These are phyloP conservation scores for Pontederia paniculata DNA, from an alignment of 176 grass and related monocot species.

Conservation along the genomic window DNA sequence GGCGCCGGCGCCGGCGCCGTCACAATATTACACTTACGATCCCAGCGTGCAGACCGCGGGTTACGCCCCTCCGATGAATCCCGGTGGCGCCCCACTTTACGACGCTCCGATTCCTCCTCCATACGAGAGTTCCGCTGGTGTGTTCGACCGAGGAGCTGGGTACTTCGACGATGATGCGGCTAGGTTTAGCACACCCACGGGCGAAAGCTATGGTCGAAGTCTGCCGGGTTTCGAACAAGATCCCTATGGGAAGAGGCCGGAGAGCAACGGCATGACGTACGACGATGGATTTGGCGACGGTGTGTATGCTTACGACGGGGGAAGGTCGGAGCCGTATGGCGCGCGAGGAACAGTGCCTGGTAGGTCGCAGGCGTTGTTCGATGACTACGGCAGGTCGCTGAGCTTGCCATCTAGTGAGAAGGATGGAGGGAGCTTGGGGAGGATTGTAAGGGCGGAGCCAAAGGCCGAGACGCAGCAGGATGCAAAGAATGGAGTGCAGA, in stretches of 20 bases:
- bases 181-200: neutral
- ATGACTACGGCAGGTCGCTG: slow-evolving; percentile 91
- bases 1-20: neutral
- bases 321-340: slow-evolving; percentile 53
- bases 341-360: slow-evolving; percentile 50
- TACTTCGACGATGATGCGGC: slow-evolving; percentile 2
- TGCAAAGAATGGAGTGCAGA: slow-evolving; percentile 65
- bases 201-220: slow-evolving; percentile 27
- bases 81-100: neutral
- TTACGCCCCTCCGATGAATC: slow-evolving; percentile 16
- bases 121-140: slow-evolving; percentile 11
- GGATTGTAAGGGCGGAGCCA: slow-evolving; percentile 73
- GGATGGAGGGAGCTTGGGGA: slow-evolving; percentile 34
- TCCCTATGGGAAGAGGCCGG: slow-evolving; percentile 29
- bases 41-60: slow-evolving; percentile 4
- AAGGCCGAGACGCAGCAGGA: slow-evolving; percentile 65
- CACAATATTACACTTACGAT: slow-evolving; percentile 18
- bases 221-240: slow-evolving; percentile 36
- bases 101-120: neutral
- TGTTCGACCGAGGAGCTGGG: neutral
- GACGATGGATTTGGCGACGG: slow-evolving; percentile 44
- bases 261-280: slow-evolving; percentile 6
- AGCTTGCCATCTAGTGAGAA: slow-evolving; percentile 29
- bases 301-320: slow-evolving; percentile 62
- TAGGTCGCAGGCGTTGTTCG: slow-evolving; percentile 55